Base-by-base conservation (phyloP, 495 filamentous ascomycete genomes). In the Rhypophila decipiens region DNA sequence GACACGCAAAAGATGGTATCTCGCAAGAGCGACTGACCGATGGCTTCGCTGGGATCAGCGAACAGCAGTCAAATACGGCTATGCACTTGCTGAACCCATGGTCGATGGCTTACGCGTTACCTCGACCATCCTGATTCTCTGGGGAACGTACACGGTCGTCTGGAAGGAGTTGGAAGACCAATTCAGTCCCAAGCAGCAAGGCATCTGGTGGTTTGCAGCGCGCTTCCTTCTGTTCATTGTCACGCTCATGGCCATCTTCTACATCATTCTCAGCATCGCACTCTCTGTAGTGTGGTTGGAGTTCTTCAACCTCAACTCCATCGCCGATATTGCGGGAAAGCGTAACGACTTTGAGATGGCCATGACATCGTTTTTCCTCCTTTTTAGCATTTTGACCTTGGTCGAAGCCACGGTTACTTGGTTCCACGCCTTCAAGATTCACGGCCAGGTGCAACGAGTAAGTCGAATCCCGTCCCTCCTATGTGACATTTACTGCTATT, bases 261-360 rank as follows among this genome's bases (percentile, higher is more conserved):
- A 52, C 31, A n/a, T 46, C 20, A 24, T 44, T 5, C 46, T 57
- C 29, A 7, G 49, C 21, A 10, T 57, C 24, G 49, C 49, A 18
- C 7, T 27, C 7, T 13, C 49, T 2, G 46, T 37, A 2, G 42
- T 47, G 4, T 57, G 53, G 53, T 18, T 57, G n/a, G 24, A 57
- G 37, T 57, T 57, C 23, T 34, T 42, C 24, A 57, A 46, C 27
- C 37, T 57, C 4, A 57, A 52, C 39, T 19, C 34, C 41, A 52
- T 57, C 20, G 40, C 44, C 41, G 53, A 57, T 35, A 29, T 57
- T 33, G 50, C 53, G 15, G 46, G 35, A 1, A 57, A 57, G 38
- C 12, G 53, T 2, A 49, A 5, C 3, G 2, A 31, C 12, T 52
- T 57, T 22, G 53, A 52, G 37, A 19, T 52, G 5, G 49, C 53